phyloP scores from a whole-genome alignment of 495 filamentous ascomycete species.

The Tuber indicum region DNA sequence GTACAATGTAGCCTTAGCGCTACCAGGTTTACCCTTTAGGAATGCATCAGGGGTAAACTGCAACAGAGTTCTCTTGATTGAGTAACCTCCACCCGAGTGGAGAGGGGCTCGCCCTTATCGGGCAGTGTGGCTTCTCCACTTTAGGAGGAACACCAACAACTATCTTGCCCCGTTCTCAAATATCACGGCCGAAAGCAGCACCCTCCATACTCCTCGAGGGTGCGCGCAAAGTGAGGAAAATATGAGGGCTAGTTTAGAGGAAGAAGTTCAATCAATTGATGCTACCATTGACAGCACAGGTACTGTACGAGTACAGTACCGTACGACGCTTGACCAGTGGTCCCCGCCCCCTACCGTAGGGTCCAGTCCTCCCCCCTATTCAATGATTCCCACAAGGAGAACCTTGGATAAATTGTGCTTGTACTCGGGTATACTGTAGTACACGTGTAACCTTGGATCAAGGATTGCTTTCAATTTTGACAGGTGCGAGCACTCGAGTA shows the following conservation, averaged over 20 bases:
- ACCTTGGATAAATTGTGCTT: background rate
- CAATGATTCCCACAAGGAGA: background rate
- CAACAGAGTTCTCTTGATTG: constrained; percentile 27
- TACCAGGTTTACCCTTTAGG: constrained; percentile 7
- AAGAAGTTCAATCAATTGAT: background rate
- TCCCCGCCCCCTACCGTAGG: background rate
- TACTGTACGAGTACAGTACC: background rate
- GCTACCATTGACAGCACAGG: too few relatives aligned
- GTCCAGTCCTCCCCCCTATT: background rate
- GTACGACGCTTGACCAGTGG: background rate
- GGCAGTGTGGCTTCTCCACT: background rate
- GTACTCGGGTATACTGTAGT: too few relatives aligned
- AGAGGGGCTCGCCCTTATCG: background rate
- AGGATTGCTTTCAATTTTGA: background rate
- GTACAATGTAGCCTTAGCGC: constrained; percentile 14
- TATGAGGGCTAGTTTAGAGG: background rate
- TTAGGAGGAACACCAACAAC: background rate
- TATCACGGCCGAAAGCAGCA: background rate
- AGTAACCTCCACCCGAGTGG: constrained; percentile 8
- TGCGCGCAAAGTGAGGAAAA: background rate
- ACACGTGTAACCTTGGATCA: background rate
- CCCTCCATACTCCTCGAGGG: background rate
- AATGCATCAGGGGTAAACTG: constrained; percentile 14
- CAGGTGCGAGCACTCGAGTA: background rate
- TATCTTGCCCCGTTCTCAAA: background rate